A percentile compares a stretch with the other conserved stretches of the same genome.
Conservation (phyloP, 192 early-diverging fungal genomes). For the Umbelopsis vinacea region DNA sequence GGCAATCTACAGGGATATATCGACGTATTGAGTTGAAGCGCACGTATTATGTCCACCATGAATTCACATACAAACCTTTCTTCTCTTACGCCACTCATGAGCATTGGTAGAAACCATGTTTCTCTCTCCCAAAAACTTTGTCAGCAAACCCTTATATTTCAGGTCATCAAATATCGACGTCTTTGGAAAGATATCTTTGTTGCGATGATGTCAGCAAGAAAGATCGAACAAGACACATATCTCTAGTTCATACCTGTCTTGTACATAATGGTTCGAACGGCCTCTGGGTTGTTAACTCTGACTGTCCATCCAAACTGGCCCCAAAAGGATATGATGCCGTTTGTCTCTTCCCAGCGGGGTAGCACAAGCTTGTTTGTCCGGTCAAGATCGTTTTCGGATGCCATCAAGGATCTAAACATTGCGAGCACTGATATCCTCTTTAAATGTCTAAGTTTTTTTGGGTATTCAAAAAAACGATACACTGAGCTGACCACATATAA, state of each 20-base stretch:
- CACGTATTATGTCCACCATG: too few relatives aligned
- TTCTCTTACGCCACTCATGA: slow-evolving; percentile 5
- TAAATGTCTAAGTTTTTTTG: not conserved
- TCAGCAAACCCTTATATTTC: not conserved
- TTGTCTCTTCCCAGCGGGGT: not conserved
- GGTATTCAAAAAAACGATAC: not conserved
- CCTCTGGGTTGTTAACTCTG: not conserved
- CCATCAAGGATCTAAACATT: not conserved
- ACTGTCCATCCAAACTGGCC: slow-evolving; percentile 3
- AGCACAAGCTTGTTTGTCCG: not conserved
- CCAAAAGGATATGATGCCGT: not conserved
- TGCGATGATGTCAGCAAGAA: not conserved
- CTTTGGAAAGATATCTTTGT: slow-evolving; percentile 5
- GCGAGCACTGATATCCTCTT: not conserved
- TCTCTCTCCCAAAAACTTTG: slow-evolving; percentile 15
- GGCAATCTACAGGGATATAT: not conserved
- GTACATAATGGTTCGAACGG: slow-evolving; percentile 1
- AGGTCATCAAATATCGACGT: not conserved
- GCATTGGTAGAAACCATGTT: slow-evolving; percentile 31
- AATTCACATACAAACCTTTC: slow-evolving; percentile 2
- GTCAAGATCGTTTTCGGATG: not conserved
- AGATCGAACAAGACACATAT: not conserved
- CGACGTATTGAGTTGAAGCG: too few relatives aligned
- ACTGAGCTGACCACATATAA: not conserved
- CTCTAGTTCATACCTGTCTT: not conserved